Evolutionary conservation across 805 yeast species (phyloP).

Genomic region (Lipomyces oligophaga): DNA sequence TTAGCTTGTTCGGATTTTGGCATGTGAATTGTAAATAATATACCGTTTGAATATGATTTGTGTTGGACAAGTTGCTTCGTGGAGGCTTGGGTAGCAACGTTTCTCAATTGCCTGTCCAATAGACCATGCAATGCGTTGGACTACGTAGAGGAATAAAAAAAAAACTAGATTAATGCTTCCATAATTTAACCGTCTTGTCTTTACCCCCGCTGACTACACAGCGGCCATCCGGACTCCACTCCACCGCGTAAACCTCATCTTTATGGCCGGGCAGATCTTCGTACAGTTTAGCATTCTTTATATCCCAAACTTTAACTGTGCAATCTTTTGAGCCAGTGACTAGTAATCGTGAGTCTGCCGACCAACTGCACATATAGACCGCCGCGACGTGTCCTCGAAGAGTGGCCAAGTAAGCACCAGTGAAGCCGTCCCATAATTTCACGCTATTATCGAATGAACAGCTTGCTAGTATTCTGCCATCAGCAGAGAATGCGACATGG

Average conservation of each 20-base stretch:
- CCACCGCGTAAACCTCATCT: conserved; percentile 95
- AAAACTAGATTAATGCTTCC: conserved; percentile 54
- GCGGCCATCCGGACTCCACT: conserved; percentile 95
- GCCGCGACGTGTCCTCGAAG: conserved; percentile 97
- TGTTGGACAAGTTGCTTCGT: no score
- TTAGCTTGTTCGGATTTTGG: not conserved
- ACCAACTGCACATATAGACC: conserved; percentile 97
- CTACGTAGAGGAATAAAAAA: no score
- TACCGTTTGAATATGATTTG: no score
- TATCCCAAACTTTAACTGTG: conserved; percentile 94
- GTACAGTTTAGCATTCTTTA: conserved; percentile 73
- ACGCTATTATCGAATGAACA: conserved; percentile 94
- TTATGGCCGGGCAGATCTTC: conserved; percentile 94
- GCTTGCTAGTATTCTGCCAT: conserved; percentile 84
- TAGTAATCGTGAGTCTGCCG: conserved; percentile 83
- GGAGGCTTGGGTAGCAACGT: no score
- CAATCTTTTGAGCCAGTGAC: conserved; percentile 96
- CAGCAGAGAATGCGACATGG: conserved; percentile 94
- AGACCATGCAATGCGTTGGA: not conserved
- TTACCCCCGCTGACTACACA: conserved; percentile 97
- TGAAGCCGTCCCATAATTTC: conserved; percentile 92
- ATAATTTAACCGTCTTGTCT: conserved; percentile 87
- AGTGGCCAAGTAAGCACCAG: conserved; percentile 84
- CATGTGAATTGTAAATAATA: no score
- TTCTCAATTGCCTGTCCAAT: no score